phyloP scores from a whole-genome alignment of 1,284 basidiomycete genomes.

The Austroboletus niveus region DNA sequence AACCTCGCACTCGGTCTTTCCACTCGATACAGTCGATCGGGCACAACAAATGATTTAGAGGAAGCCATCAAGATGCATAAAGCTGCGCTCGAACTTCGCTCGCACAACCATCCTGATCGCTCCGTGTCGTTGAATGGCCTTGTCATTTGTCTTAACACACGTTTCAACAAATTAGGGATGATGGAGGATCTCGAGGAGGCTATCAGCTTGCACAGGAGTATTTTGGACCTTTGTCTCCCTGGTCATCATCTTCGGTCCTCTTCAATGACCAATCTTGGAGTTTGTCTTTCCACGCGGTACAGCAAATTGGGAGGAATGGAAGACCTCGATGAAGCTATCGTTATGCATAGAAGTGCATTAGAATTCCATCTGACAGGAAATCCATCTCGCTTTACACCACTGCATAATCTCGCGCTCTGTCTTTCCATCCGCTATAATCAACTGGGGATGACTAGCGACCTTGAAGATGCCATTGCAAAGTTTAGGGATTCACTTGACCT shows the following conservation, averaged over 20 bases:
- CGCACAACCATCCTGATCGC: not conserved
- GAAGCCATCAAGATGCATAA: not conserved
- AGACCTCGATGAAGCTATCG: slow-evolving; percentile 4
- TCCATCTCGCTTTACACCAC: not conserved
- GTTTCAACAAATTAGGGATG: not conserved
- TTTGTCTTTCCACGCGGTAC: not conserved
- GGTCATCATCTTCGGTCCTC: not conserved
- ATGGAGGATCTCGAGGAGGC: slow-evolving; percentile 3
- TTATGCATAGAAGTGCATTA: not conserved
- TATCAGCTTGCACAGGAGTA: not conserved
- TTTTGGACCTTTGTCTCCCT: not conserved
- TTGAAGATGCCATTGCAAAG: not conserved
- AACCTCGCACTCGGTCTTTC: not conserved
- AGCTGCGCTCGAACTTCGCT: slow-evolving; percentile 1
- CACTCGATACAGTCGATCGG: not conserved
- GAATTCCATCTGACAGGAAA: not conserved
- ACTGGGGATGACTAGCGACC: not conserved
- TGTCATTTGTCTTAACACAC: not conserved
- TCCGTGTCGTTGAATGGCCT: slow-evolving; percentile 1
- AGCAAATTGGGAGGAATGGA: not conserved
- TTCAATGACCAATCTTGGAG: not conserved
- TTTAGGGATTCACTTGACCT: not conserved
- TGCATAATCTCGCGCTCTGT: slow-evolving; percentile 2
- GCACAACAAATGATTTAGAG: not conserved
- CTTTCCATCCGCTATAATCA: not conserved